Percentiles rank a stretch among this genome's conserved stretches.
Evolutionary conservation across 225 moss, liverwort and hornwort species (phyloP).

Genomic region (Asterella californica): DNA sequence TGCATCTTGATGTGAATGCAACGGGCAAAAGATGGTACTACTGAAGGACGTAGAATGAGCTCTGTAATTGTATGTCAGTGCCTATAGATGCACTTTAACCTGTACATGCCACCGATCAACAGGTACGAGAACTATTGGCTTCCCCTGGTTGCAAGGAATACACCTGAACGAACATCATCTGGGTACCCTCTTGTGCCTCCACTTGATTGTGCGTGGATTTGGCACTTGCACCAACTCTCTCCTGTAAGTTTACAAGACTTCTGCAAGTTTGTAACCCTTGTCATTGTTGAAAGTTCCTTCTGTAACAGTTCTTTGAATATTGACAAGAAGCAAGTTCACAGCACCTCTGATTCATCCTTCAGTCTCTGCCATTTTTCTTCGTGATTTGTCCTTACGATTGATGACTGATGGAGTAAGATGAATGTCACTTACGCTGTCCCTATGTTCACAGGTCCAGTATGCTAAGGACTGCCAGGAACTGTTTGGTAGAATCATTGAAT

Average conservation of each 20-base stretch:
- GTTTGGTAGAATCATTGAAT: constrained; percentile 32
- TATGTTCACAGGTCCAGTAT: constrained; percentile 35
- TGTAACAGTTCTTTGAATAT: neutral
- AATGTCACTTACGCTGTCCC: neutral
- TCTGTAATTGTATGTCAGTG: neutral
- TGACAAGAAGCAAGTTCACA: neutral
- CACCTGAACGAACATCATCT: constrained; percentile 11
- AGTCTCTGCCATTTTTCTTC: neutral
- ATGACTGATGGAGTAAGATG: neutral
- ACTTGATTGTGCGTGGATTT: constrained; percentile 44
- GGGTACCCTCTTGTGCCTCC: constrained; percentile 32
- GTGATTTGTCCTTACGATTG: neutral
- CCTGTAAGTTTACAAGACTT: constrained; percentile 25
- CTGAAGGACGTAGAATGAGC: neutral
- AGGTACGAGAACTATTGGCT: constrained; percentile 27
- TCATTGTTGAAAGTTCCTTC: neutral
- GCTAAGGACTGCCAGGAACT: constrained; percentile 29
- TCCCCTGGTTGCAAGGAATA: constrained; percentile 16
- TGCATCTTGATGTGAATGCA: neutral
- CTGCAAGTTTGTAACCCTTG: neutral
- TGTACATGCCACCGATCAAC: neutral
- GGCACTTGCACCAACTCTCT: constrained; percentile 44
- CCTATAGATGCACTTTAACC: neutral
- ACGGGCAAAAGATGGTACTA: neutral
- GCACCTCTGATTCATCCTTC: neutral